Base-by-base conservation (phyloP, 139 green algal genomes). In the Chlorella sp. region DNA sequence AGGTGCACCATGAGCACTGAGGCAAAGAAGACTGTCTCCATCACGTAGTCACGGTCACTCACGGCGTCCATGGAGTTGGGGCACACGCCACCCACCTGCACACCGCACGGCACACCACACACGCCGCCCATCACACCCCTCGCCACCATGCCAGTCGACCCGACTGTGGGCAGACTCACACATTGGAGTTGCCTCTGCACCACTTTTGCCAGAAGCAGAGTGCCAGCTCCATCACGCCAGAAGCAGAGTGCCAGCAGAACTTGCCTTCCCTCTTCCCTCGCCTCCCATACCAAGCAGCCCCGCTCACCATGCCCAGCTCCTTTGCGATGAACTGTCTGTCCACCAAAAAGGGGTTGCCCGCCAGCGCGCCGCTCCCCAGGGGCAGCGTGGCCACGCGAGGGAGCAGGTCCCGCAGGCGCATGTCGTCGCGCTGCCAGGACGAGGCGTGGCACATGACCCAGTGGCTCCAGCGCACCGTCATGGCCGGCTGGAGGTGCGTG, bases 1-100 rank as follows among this genome's bases (percentile, higher is more conserved):
- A 98, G 81, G 82, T 99, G 96, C 27, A 88, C 85, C 67, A 92
- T 75, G 66, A 95, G 88, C 77, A 97, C 82, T 0, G 81, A 71
- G 31, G 86, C 78, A 49, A 91, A 90, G 75, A 97, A 98, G 2
- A 97, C 68, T 5, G 86, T 88, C 85, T 99, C 96, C 0, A 90
- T 76, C 27, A 98, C 88, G 75, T 91, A 99, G 86, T 99, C 96
- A 27, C 96, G 87, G 83, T 99, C 95, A 35, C 70, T 84, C 36
- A 99, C 95, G 49, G 91, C 93, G 74, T 99, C 95, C 92, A 99
- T 97, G 75, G 88, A 96, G 89, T 99, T 99, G 69, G 93, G 88
- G 74, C 79, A 86, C 76, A 88, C 76, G 23, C 83, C 80, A 23
- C 75, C 74, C 55, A 74, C 31, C 69, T 74, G 69, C 69, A 49